phyloP scores from a whole-genome alignment of 129 eudicot genomes.

The Lonicera japonica region DNA sequence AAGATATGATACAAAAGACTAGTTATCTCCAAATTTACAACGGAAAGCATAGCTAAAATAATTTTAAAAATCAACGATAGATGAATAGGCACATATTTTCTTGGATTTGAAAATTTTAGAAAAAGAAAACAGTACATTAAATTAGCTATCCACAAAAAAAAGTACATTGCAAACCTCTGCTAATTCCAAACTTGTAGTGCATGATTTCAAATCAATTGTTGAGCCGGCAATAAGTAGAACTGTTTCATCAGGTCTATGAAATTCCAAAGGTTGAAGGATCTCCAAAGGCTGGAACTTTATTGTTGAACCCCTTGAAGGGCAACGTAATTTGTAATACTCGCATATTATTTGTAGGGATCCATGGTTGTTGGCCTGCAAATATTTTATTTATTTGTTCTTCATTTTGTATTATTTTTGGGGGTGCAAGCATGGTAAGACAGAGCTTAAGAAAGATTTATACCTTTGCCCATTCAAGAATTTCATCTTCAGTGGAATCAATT shows the following conservation, averaged over 20 bases:
- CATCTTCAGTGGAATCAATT: constrained; percentile 51
- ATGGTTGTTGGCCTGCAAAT: constrained; percentile 62
- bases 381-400: neutral
- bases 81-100: too few relatives aligned
- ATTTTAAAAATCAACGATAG: too few relatives aligned
- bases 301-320: constrained; percentile 79
- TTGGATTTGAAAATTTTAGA: neutral
- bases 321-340: constrained; percentile 63
- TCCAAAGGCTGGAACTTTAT: constrained; percentile 83
- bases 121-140: neutral
- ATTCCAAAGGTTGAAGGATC: constrained; percentile 81
- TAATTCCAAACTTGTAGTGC: constrained; percentile 73
- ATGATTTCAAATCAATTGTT: constrained; percentile 71
- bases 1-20: constrained; percentile 10
- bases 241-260: constrained; percentile 74
- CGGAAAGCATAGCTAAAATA: neutral
- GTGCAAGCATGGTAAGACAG: neutral
- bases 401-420: too few relatives aligned
- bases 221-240: constrained; percentile 68
- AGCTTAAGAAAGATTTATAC: constrained; percentile 23
- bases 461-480: constrained; percentile 99
- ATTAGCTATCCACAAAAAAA: constrained; percentile 1
- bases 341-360: constrained; percentile 90
- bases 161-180: constrained; percentile 52
- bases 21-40: constrained; percentile 2